phyloP scores from a whole-genome alignment of 352 stramenopile genomes.

The Blastocystis sp. region DNA sequence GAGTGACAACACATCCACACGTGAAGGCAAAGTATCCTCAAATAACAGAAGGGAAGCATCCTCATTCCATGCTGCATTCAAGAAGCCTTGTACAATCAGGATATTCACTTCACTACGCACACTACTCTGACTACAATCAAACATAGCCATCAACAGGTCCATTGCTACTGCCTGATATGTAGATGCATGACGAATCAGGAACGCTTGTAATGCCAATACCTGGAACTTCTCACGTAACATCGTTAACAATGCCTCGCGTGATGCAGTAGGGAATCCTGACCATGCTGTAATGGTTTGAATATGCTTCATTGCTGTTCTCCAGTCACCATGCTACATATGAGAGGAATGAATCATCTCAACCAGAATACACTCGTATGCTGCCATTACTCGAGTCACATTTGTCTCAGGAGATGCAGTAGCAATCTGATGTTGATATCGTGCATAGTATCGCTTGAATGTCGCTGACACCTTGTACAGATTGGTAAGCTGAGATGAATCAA shows the following conservation, averaged over 20 bases:
- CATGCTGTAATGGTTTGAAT: not conserved
- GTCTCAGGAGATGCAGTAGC: not conserved
- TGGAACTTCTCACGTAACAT: not conserved
- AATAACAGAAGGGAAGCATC: not conserved
- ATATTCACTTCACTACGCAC: slow-evolving; percentile 6
- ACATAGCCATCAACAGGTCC: not conserved
- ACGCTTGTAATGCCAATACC: slow-evolving; percentile 12
- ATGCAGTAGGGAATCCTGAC: not conserved
- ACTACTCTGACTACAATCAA: not conserved
- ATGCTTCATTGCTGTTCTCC: not conserved
- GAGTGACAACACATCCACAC: not conserved
- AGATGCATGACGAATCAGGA: not conserved
- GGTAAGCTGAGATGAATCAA: not conserved
- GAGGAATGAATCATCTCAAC: not conserved
- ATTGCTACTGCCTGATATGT: not conserved
- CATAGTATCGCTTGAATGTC: slow-evolving; percentile 5
- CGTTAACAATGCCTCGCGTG: not conserved
- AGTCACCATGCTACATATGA: not conserved
- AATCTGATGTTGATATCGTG: not conserved
- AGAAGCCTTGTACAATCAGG: slow-evolving; percentile 21
- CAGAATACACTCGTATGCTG: not conserved
- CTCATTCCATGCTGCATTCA: slow-evolving; percentile 26
- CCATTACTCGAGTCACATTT: not conserved
- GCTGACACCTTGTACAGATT: slow-evolving; percentile 36
- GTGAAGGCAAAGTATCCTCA: not conserved